phyloP scores from a whole-genome alignment of 1,284 basidiomycete genomes.

The Tylopilus orsonianus region DNA sequence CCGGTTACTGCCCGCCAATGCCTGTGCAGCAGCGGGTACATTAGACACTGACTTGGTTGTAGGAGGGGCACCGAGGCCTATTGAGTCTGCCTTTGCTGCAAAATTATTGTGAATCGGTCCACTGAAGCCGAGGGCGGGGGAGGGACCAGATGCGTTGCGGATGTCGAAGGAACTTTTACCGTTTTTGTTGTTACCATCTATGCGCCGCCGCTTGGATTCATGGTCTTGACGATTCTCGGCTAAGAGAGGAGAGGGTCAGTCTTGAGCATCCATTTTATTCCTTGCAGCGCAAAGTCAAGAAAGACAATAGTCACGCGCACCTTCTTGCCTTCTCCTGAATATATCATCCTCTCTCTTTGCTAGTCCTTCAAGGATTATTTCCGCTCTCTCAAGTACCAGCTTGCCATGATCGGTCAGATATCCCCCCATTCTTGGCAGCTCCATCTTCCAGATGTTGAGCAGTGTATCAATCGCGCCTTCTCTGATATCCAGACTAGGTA shows the following conservation, averaged over 20 bases:
- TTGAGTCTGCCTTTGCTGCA: slow-evolving; percentile 70
- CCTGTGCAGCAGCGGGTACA: slow-evolving; percentile 58
- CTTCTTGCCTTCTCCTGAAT: slow-evolving; percentile 88
- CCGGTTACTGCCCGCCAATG: slow-evolving; percentile 76
- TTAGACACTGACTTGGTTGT: slow-evolving; percentile 56
- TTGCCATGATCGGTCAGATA: slow-evolving; percentile 95
- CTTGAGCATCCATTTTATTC: slow-evolving; percentile 2
- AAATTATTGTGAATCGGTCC: slow-evolving; percentile 63
- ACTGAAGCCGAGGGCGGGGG: slow-evolving; percentile 53
- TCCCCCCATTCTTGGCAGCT: slow-evolving; percentile 93
- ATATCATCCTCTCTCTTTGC: slow-evolving; percentile 94
- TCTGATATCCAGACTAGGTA: slow-evolving; percentile 97
- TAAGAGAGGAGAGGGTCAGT: slow-evolving; percentile 35
- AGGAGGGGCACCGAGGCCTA: slow-evolving; percentile 65
- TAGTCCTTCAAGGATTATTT: slow-evolving; percentile 94
- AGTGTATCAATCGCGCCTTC: slow-evolving; percentile 99
- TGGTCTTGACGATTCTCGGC: slow-evolving; percentile 93
- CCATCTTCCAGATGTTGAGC: slow-evolving; percentile 92
- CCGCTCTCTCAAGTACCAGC: slow-evolving; percentile 82
- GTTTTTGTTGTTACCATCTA: slow-evolving; percentile 61
- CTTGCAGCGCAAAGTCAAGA: slow-evolving; percentile 2
- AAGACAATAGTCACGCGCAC: slow-evolving; percentile 49
- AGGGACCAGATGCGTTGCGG: slow-evolving; percentile 46
- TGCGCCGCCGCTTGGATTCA: slow-evolving; percentile 83
- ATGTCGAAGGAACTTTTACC: slow-evolving; percentile 35